Evolutionary conservation across 305 asterid species (phyloP).

Genomic region (Solanum hybrid): DNA sequence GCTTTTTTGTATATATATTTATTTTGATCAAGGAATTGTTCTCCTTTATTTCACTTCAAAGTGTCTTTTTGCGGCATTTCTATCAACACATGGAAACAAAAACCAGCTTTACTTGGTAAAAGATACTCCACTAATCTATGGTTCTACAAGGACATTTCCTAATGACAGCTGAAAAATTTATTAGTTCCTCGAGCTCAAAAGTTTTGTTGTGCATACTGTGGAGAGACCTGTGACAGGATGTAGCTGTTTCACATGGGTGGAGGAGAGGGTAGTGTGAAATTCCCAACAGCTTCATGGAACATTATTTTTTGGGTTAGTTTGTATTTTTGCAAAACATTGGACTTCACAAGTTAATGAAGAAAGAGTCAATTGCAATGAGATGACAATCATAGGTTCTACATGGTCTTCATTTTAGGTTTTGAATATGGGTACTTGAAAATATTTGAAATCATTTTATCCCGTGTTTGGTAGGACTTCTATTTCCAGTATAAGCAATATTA

Average conservation of each 20-base stretch:
- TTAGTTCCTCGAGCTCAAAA: background rate
- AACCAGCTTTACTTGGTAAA: background rate
- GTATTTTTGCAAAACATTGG: background rate
- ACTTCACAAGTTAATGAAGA: background rate
- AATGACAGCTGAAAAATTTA: background rate
- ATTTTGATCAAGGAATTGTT: background rate
- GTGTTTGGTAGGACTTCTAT: background rate
- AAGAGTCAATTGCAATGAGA: background rate
- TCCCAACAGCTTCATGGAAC: background rate
- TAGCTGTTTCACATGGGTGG: background rate
- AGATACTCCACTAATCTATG: background rate
- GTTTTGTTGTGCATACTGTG: background rate
- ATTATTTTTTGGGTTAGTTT: background rate
- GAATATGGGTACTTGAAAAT: background rate
- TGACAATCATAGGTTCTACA: background rate
- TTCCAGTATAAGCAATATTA: background rate
- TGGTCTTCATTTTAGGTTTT: background rate
- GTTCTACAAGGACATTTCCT: background rate
- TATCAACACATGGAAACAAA: background rate
- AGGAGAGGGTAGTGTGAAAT: background rate
- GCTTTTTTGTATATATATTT: background rate
- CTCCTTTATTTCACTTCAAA: background rate
- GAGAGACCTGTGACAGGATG: background rate
- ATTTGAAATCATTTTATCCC: background rate
- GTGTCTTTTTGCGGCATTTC: background rate